Percentiles rank a stretch among this genome's conserved stretches.
Evolutionary conservation across 164 flowering plant genomes (phyloP).

Genomic region (Nelumbo lutea): DNA sequence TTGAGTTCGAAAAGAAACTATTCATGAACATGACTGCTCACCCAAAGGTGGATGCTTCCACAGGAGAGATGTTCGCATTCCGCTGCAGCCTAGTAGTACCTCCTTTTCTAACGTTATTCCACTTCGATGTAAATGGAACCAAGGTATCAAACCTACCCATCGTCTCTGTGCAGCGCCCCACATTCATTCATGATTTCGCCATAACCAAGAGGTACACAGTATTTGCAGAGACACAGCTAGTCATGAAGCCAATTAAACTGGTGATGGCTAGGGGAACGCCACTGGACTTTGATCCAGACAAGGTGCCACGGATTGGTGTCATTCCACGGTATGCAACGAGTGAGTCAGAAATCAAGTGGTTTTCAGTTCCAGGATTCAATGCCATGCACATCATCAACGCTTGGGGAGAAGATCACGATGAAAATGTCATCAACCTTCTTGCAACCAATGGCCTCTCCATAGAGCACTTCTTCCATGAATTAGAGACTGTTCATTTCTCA

Average conservation of each 20-base stretch:
- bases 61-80: slow-evolving; percentile 67
- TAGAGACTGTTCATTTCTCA: slow-evolving; percentile 47
- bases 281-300: slow-evolving; percentile 36
- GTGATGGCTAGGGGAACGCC: slow-evolving; percentile 38
- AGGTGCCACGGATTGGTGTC: slow-evolving; percentile 59
- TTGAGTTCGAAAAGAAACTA: slow-evolving; percentile 50
- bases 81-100: slow-evolving; percentile 48
- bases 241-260: slow-evolving; percentile 49
- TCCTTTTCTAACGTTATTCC: slow-evolving; percentile 60
- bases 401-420: slow-evolving; percentile 68
- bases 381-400: slow-evolving; percentile 64
- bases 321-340: slow-evolving; percentile 60
- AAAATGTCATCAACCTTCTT: slow-evolving; percentile 41
- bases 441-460: slow-evolving; percentile 58
- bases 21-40: slow-evolving; percentile 76
- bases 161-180: slow-evolving; percentile 39
- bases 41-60: slow-evolving; percentile 58
- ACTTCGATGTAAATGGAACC: slow-evolving; percentile 36
- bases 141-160: slow-evolving; percentile 59
- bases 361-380: slow-evolving; percentile 72
- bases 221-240: slow-evolving; percentile 39
- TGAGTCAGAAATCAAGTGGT: slow-evolving; percentile 66
- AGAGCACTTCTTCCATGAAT: slow-evolving; percentile 53
- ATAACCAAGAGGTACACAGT: slow-evolving; percentile 59
- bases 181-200: slow-evolving; percentile 79